Evolutionary conservation across 768 basidiomycete genomes (phyloP), one percentile per base, ranked within the genome.

Genomic region (Candolleomyces eurysporus): DNA sequence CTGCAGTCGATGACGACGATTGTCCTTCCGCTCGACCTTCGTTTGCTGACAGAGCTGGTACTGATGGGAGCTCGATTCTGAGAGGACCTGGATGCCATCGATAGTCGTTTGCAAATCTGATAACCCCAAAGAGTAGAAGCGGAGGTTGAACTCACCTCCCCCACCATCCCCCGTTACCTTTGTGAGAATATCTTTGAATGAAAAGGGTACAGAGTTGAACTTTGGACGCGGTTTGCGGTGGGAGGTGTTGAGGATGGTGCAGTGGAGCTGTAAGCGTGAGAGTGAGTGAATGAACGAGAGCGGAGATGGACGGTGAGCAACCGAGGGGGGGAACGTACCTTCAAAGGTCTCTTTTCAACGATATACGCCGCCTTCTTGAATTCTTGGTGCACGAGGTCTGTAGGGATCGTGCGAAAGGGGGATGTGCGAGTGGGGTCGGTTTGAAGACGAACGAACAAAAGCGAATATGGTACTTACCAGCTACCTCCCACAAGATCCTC

Each of bases 251-350:
- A 84, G 68, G 39, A 83, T 69, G 2, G 82, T 82, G 68, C 82
- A 83, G 57, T 84, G 82, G 16, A 83, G 69, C 79, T 83, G 85
- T 42, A 73, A 1, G 84, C 83, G 9, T 84, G 75, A 26, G 67
- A 74, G 32, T 50, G 61, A 61, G 63, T 21, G n/a, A 30, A 22
- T 21, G 49, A 48, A 14, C 5, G 46, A 48, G 16, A 14, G 46
- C 7, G 46, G 21, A n/a, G 46, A 7, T 7, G 46, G 21, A 48
- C 46, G 6, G 21, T 9, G 19, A 30, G 9, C 32, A 9, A 32
- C 9, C 32, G 9, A 32, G 32, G 32, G 32, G 9, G 4, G 36
- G 36, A 11, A 36, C 36, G 36, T 36, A 46, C 45, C 45, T 46
- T 13, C 9, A 46, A 17, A 6, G 45, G 45, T 14, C 45, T 9